A percentile compares a stretch with the other conserved stretches of the same genome.
Conservation (phyloP, 2,329 filamentous ascomycete species). For the Pseudocercospora vitis region DNA sequence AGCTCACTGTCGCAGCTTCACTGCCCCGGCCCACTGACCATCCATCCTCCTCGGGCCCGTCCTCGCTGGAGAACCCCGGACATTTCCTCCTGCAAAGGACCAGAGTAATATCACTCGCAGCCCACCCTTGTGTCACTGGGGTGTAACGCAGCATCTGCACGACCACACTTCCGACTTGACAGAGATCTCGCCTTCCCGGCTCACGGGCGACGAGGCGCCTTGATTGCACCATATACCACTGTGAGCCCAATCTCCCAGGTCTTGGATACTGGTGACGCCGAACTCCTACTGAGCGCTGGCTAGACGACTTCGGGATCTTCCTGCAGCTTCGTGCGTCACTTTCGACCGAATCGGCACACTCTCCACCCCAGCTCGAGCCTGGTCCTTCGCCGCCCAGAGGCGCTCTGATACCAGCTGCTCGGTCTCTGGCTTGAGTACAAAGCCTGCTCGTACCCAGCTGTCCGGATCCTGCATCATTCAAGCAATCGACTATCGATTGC, state of each 20-base stretch:
- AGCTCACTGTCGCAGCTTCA: slow-evolving; percentile 11
- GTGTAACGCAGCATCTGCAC: slow-evolving; percentile 50
- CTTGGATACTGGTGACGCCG: slow-evolving; percentile 37
- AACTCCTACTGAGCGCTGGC: slow-evolving; percentile 44
- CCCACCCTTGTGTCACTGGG: slow-evolving; percentile 34
- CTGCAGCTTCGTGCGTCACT: slow-evolving; percentile 48
- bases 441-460: slow-evolving; percentile 36
- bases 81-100: slow-evolving; percentile 40
- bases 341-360: slow-evolving; percentile 29
- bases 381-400: slow-evolving; percentile 29
- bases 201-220: slow-evolving; percentile 40
- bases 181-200: slow-evolving; percentile 40
- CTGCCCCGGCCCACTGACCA: not conserved
- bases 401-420: slow-evolving; percentile 29
- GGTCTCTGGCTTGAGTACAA: slow-evolving; percentile 41
- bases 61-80: slow-evolving; percentile 35
- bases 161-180: slow-evolving; percentile 47
- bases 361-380: slow-evolving; percentile 23
- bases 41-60: slow-evolving; percentile 33
- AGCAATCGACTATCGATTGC: slow-evolving; percentile 28
- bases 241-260: slow-evolving; percentile 44
- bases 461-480: slow-evolving; percentile 34
- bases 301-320: slow-evolving; percentile 46
- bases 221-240: slow-evolving; percentile 31
- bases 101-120: slow-evolving; percentile 27